A percentile compares a stretch with the other conserved stretches of the same genome.
phyloP scores from a whole-genome alignment of 805 yeast genomes.

The Teunomyces pallodes region DNA sequence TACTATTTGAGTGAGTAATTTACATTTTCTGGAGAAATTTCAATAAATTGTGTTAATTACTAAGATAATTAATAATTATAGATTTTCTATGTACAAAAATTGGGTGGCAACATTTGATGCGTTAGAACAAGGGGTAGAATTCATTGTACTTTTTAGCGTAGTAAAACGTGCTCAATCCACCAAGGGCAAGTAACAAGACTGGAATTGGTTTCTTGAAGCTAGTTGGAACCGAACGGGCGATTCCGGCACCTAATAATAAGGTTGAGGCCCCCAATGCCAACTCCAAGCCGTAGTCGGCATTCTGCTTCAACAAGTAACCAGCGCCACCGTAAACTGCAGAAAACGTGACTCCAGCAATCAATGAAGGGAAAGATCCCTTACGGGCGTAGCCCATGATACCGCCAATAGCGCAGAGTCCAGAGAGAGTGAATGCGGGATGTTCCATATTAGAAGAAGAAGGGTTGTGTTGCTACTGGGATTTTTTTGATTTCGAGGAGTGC shows the following conservation, averaged over 20 bases:
- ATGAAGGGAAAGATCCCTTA: constrained; percentile 75
- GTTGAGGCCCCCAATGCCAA: constrained; percentile 72
- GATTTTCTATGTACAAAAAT: background rate
- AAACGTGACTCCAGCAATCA: constrained; percentile 69
- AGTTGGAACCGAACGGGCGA: constrained; percentile 64
- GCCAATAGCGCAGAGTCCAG: constrained; percentile 66
- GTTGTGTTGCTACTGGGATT: background rate
- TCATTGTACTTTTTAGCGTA: constrained; percentile 74
- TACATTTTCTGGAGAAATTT: too few species aligned
- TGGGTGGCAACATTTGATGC: too few species aligned
- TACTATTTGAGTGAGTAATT: too few species aligned
- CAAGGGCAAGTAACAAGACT: constrained; percentile 57
- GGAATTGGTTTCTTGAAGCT: constrained; percentile 75
- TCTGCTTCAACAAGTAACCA: constrained; percentile 70
- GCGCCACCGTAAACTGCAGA: constrained; percentile 62
- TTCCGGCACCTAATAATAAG: constrained; percentile 65
- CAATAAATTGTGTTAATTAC: too few species aligned
- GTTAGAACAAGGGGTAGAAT: constrained; percentile 46
- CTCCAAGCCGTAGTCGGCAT: constrained; percentile 79
- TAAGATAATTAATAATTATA: too few species aligned
- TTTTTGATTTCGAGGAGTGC: background rate
- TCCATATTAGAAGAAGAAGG: constrained; percentile 45
- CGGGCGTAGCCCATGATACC: constrained; percentile 67
- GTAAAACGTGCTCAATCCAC: constrained; percentile 61
- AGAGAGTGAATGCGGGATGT: constrained; percentile 72